Base-by-base conservation (phyloP, 768 basidiomycete species). In the Russula griseocarnosa region DNA sequence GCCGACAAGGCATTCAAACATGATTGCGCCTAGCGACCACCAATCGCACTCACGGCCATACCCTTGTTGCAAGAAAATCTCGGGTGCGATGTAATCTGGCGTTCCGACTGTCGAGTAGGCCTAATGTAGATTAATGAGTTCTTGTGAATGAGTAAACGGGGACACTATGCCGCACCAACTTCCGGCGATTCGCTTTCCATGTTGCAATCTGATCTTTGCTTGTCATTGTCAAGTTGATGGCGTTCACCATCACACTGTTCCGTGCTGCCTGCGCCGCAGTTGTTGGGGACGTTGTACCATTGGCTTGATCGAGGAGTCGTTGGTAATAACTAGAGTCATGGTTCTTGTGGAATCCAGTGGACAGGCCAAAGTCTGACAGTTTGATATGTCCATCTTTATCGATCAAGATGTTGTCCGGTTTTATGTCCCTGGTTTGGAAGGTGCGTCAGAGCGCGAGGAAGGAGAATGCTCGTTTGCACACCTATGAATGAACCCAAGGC, bases 21-120 rank as follows among this genome's bases (percentile, higher is more conserved):
- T 95, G 79, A 98, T 98, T 20, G 94, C 92, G 5, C 97, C 97
- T 32, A 98, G 81, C 9, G 95, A 97, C 97, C 97, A 99, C 94
- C 95, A 98, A 75, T 99, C 97, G 71, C 95, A 98, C 75, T 96
- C 95, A 71, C 95, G 92, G 26, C 92, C 94, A 73, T 98, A 98
- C n/a, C 97, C 97, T 72, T 92, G 88, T 73, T 95, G 93, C 65
- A 89, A 75, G 81, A 98, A 98, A 71, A 98, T 97, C 74, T 98
- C 95, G 0, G 95, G 94, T 3, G 96, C 94, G 70, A 98, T 97
- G 75, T 97, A 83, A 74, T 98, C 96, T 4, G 94, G 95, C 28
- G 95, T 98, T 46, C 95, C 95, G 66, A 98, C 96, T 13, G 97
- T 98, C 3, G 95, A 98, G 76, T 95, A 99, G 4, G 96, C 96